phyloP scores from a whole-genome alignment of 768 basidiomycete genomes.

The Tricholoma bakamatsutake region DNA sequence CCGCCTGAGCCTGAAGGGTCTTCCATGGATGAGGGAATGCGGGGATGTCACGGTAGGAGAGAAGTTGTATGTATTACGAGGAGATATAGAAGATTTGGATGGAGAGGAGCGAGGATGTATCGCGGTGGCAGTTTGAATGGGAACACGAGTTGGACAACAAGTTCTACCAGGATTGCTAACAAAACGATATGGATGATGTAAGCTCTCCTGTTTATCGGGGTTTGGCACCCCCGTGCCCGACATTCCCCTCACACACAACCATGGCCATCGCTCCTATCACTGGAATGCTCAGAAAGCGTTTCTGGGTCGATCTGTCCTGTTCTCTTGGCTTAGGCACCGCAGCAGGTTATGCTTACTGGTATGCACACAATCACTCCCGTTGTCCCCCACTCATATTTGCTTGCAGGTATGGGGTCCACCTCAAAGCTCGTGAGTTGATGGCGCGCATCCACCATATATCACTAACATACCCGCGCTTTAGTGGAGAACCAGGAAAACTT shows the following conservation, averaged over 20 bases:
- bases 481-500: slow-evolving; percentile 80
- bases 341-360: slow-evolving; percentile 83
- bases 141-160: slow-evolving; percentile 2
- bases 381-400: slow-evolving; percentile 20
- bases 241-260: slow-evolving; percentile 31
- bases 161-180: slow-evolving; percentile 14
- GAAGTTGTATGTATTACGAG: slow-evolving; percentile 13
- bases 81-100: slow-evolving; percentile 22
- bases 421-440: slow-evolving; percentile 62
- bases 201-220: slow-evolving; percentile 11
- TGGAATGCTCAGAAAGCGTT: slow-evolving; percentile 88
- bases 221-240: slow-evolving; percentile 21
- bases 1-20: slow-evolving; percentile 82
- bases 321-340: slow-evolving; percentile 73
- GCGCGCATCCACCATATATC: not conserved
- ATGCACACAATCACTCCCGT: slow-evolving; percentile 22
- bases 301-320: slow-evolving; percentile 79
- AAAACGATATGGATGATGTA: slow-evolving; percentile 20
- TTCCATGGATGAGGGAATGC: slow-evolving; percentile 48
- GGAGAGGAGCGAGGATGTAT: slow-evolving; percentile 17
- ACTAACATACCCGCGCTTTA: slow-evolving; percentile 24
- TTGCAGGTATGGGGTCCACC: slow-evolving; percentile 78
- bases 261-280: slow-evolving; percentile 92
- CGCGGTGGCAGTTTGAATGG: slow-evolving; percentile 12
- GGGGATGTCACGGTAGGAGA: slow-evolving; percentile 17